phyloP scores from a whole-genome alignment of 1,284 basidiomycete species.

The Moniliella sp. region DNA sequence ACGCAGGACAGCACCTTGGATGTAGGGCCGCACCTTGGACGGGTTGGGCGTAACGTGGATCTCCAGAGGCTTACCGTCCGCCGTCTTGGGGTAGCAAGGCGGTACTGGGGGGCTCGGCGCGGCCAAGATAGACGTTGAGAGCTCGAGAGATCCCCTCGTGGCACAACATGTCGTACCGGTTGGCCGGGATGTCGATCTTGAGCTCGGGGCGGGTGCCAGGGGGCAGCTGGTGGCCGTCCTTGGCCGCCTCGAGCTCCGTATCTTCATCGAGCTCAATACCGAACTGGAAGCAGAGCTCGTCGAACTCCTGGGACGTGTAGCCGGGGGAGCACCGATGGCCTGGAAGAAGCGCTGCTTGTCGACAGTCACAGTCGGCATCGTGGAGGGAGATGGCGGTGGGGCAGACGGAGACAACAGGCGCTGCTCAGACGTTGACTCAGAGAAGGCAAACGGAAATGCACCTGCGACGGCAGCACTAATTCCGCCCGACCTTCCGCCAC shows the following conservation, averaged over 20 bases:
- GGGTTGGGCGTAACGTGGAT: conserved; percentile 8
- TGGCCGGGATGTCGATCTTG: conserved; percentile 95
- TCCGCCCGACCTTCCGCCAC: no score
- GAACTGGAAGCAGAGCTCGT: conserved; percentile 87
- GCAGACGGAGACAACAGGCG: no score
- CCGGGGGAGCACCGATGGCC: conserved; percentile 54
- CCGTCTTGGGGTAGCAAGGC: conserved; percentile 8
- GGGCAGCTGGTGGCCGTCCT: conserved; percentile 57
- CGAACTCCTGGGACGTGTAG: conserved; percentile 62
- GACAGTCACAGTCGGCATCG: conserved; percentile 80
- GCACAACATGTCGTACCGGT: conserved; percentile 85
- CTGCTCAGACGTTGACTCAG: no score
- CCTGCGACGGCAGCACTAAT: no score
- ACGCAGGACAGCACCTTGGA: conserved; percentile 72
- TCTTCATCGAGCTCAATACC: conserved; percentile 93
- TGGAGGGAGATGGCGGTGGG: no score
- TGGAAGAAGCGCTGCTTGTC: conserved; percentile 86
- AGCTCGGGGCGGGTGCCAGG: conserved; percentile 68
- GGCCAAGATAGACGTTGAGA: conserved; percentile 62
- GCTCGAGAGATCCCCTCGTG: conserved; percentile 83
- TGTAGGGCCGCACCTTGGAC: conserved; percentile 58
- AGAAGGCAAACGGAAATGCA: no score
- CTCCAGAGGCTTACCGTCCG: conserved; percentile 14
- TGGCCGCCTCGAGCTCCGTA: no score
- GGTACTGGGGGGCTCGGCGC: conserved; percentile 43